A percentile compares a stretch with the other conserved stretches of the same genome.
These are phyloP conservation scores for Ophiosphaerella narmari DNA, from an alignment of 2,329 filamentous ascomycete species.

Conservation along the genomic window DNA sequence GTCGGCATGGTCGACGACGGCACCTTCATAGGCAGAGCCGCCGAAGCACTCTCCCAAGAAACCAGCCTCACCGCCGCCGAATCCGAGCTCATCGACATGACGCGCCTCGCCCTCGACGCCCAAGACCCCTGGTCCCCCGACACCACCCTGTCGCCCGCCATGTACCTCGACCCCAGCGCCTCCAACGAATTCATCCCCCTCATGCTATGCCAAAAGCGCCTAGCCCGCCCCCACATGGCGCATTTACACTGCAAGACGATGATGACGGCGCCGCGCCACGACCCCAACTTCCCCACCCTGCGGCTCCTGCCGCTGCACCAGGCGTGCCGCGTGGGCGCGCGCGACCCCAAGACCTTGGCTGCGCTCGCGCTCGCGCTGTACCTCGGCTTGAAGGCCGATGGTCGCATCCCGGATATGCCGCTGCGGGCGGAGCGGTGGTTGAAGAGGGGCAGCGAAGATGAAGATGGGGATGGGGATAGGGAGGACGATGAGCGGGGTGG, in stretches of 20 bases:
- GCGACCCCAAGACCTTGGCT: conserved; percentile 62
- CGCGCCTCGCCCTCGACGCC: conserved; percentile 51
- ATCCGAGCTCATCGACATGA: conserved; percentile 59
- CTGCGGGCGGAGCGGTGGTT: conserved; percentile 15
- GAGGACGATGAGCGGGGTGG: not conserved
- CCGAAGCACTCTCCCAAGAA: conserved; percentile 63
- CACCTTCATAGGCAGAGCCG: conserved; percentile 59
- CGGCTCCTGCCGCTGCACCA: conserved; percentile 58
- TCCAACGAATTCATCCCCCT: conserved; percentile 64
- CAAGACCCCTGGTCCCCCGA: not conserved
- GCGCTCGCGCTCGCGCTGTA: conserved; percentile 62
- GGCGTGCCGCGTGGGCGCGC: conserved; percentile 59
- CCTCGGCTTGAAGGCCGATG: conserved; percentile 55
- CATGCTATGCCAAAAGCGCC: conserved; percentile 60
- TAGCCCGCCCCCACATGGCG: conserved; percentile 55
- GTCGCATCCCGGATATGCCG: conserved; percentile 43
- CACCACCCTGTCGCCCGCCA: conserved; percentile 36
- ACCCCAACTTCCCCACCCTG: conserved; percentile 59
- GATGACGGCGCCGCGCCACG: conserved; percentile 49
- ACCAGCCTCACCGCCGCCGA: conserved; percentile 57
- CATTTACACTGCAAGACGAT: conserved; percentile 59
- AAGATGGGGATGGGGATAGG: too few relatives aligned
- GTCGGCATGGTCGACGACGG: conserved; percentile 66
- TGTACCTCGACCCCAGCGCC: conserved; percentile 61
- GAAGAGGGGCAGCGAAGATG: not conserved